These are phyloP conservation scores for Phaeoacremonium minimum DNA, from an alignment of 2,329 filamentous ascomycete species.

Conservation along the genomic window DNA sequence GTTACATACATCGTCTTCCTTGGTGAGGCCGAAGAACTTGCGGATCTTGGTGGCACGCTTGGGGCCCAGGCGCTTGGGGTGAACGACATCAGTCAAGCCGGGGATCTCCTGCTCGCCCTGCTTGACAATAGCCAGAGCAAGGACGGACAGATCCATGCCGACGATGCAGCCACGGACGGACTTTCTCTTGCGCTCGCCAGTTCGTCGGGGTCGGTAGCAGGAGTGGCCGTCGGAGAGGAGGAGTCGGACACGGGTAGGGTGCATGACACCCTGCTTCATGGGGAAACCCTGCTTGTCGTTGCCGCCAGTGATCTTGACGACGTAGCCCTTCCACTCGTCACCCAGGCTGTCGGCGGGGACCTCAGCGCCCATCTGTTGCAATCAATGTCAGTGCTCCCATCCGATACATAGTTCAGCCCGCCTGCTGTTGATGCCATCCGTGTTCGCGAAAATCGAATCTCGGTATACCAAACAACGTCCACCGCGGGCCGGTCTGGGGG, in stretches of 20 bases:
- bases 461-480: too few relatives aligned
- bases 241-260: slow-evolving; percentile 96
- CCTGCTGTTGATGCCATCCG: too few relatives aligned
- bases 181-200: slow-evolving; percentile 99
- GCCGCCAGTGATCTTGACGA: slow-evolving; percentile 98
- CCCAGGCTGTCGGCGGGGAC: slow-evolving; percentile 91
- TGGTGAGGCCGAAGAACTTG: slow-evolving; percentile 99
- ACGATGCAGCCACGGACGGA: slow-evolving; percentile 98
- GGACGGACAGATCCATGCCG: slow-evolving; percentile 88
- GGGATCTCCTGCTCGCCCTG: slow-evolving; percentile 93
- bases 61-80: slow-evolving; percentile 98
- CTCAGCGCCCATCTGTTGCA: slow-evolving; percentile 75
- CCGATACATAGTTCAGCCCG: slow-evolving; percentile 3
- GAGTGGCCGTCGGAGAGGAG: slow-evolving; percentile 95
- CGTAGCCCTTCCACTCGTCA: slow-evolving; percentile 99
- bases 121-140: slow-evolving; percentile 95
- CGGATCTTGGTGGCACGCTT: slow-evolving; percentile 99
- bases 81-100: slow-evolving; percentile 93
- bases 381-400: slow-evolving; percentile 19
- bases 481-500: too few relatives aligned
- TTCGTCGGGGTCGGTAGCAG: slow-evolving; percentile 97
- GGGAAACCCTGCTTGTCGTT: slow-evolving; percentile 99
- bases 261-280: slow-evolving; percentile 99
- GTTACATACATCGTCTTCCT: slow-evolving; percentile 99
- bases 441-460: too few relatives aligned